Percentiles rank a stretch among this genome's conserved stretches.
These are phyloP conservation scores for Fragilaria radians DNA, from an alignment of 108 stramenopile genomes.

Conservation along the genomic window DNA sequence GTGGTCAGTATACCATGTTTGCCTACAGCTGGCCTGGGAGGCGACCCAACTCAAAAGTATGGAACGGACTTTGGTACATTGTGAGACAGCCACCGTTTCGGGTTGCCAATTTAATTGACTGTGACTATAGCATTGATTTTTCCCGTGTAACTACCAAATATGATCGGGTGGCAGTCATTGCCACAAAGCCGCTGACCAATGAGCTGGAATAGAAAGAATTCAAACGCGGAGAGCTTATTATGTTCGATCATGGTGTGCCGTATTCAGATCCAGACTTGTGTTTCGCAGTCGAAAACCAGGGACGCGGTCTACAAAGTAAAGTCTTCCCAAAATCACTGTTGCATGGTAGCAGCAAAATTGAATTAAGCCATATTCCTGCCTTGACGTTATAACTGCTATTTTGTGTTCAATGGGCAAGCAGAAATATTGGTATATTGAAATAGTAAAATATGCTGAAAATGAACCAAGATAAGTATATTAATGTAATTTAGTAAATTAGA, in stretches of 20 bases:
- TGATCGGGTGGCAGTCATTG: slow-evolving; percentile 86
- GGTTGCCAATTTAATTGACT: slow-evolving; percentile 34
- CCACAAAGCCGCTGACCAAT: slow-evolving; percentile 76
- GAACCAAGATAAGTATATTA: slow-evolving; percentile 45
- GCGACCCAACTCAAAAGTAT: slow-evolving; percentile 65
- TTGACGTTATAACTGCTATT: slow-evolving; percentile 48
- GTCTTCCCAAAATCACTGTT: not conserved
- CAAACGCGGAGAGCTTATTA: slow-evolving; percentile 59
- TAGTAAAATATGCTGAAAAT: slow-evolving; percentile 54
- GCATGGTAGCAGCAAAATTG: not conserved
- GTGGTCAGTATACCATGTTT: slow-evolving; percentile 64
- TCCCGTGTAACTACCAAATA: slow-evolving; percentile 37
- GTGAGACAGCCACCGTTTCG: slow-evolving; percentile 73
- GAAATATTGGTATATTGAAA: slow-evolving; percentile 48
- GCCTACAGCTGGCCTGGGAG: slow-evolving; percentile 87
- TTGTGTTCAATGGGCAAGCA: slow-evolving; percentile 63
- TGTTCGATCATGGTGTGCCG: slow-evolving; percentile 62
- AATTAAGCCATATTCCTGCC: slow-evolving; percentile 25
- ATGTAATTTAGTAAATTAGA: slow-evolving; percentile 52
- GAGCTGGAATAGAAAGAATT: slow-evolving; percentile 75
- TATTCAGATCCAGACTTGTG: slow-evolving; percentile 28
- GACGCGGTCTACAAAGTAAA: slow-evolving; percentile 18
- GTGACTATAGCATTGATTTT: slow-evolving; percentile 48
- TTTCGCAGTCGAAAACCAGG: slow-evolving; percentile 22
- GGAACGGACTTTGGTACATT: slow-evolving; percentile 87